Conservation (phyloP, 2,329 filamentous ascomycete species). For the Apiospora kogelbergensis region DNA sequence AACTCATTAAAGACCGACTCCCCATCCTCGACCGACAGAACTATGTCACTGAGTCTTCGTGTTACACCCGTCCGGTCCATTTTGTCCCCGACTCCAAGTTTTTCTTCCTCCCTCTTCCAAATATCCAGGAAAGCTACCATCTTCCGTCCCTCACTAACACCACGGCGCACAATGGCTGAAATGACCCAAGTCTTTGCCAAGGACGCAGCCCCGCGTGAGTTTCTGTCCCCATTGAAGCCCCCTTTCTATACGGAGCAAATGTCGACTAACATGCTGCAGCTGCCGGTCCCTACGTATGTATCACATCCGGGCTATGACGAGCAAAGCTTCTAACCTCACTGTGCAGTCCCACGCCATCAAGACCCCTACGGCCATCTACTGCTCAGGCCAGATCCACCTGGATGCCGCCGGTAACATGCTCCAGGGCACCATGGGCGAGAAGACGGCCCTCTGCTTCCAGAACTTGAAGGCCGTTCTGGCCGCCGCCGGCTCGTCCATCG, state of each 20-base stretch:
- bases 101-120: neutral
- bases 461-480: slow-evolving; percentile 83
- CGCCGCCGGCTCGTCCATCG: slow-evolving; percentile 75
- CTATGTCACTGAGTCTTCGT: slow-evolving; percentile 1
- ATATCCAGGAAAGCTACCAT: slow-evolving; percentile 11
- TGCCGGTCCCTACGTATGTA: slow-evolving; percentile 62
- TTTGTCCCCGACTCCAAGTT: neutral
- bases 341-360: slow-evolving; percentile 65
- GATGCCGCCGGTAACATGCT: slow-evolving; percentile 56
- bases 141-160: slow-evolving; percentile 21
- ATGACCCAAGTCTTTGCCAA: slow-evolving; percentile 54
- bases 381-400: slow-evolving; percentile 72
- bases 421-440: slow-evolving; percentile 61
- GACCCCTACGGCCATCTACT: slow-evolving; percentile 65
- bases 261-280: slow-evolving; percentile 37
- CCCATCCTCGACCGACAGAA: neutral
- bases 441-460: slow-evolving; percentile 63
- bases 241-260: neutral
- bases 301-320: neutral
- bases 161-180: slow-evolving; percentile 43
- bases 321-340: slow-evolving; percentile 8
- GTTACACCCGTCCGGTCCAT: neutral
- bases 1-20: neutral
- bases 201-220: slow-evolving; percentile 55
- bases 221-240: neutral